Conservation (phyloP, 768 basidiomycete genomes). For the Trametes cingulata region DNA sequence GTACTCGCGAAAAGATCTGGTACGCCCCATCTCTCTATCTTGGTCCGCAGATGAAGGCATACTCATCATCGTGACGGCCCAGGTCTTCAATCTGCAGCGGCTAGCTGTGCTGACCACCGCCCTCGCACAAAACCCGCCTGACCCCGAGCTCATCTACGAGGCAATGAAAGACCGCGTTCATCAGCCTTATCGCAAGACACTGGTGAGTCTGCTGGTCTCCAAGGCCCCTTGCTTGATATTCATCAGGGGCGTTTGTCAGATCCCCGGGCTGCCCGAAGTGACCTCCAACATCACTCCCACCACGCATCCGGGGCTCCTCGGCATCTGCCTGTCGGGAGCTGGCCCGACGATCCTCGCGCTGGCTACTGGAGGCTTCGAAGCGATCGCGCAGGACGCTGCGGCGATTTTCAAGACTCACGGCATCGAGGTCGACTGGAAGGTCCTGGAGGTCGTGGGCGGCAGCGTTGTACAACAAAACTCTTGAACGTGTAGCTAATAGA, state of each 20-base stretch:
- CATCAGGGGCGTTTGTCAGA: slow-evolving; percentile 47
- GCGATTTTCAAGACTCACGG: slow-evolving; percentile 68
- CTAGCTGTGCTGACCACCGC: slow-evolving; percentile 96
- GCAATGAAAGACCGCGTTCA: slow-evolving; percentile 99
- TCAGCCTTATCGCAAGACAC: slow-evolving; percentile 88
- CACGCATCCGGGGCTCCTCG: slow-evolving; percentile 92
- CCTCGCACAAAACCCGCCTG: slow-evolving; percentile 85
- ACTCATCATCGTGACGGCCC: slow-evolving; percentile 9
- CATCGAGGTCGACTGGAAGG: slow-evolving; percentile 88
- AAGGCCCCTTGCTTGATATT: not conserved
- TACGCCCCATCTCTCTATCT: slow-evolving; percentile 40
- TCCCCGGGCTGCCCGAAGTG: slow-evolving; percentile 93
- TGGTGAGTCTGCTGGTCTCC: slow-evolving; percentile 53
- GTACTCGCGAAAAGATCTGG: slow-evolving; percentile 91
- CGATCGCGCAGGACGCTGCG: slow-evolving; percentile 81
- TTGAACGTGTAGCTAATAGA: not conserved
- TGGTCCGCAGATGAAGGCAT: not conserved
- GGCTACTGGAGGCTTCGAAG: slow-evolving; percentile 81
- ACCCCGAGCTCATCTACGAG: slow-evolving; percentile 96
- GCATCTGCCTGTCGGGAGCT: slow-evolving; percentile 96
- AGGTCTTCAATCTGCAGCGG: slow-evolving; percentile 98
- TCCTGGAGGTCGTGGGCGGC: slow-evolving; percentile 67
- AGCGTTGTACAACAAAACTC: slow-evolving; percentile 30
- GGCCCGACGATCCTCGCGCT: slow-evolving; percentile 97
- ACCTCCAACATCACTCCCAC: slow-evolving; percentile 84